Evolutionary conservation across 306 rosid species (phyloP).

Genomic region (Acacia crassicarpa): DNA sequence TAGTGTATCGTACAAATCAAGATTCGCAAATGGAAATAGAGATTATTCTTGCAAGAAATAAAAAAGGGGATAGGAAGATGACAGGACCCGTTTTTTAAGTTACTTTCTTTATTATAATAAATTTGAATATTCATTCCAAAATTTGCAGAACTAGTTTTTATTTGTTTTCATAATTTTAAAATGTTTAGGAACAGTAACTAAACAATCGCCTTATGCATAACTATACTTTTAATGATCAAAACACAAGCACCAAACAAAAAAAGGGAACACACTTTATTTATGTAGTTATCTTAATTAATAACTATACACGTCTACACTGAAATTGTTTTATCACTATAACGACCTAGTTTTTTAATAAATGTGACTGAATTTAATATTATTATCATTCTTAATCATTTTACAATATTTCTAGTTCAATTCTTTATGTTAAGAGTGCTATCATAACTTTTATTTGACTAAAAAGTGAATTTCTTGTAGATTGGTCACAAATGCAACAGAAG

Average conservation of each 20-base stretch:
- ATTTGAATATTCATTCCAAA: too few species aligned
- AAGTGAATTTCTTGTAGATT: background rate
- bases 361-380: background rate
- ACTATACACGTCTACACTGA: background rate
- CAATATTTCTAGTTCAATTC: background rate
- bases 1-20: background rate
- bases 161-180: too few species aligned
- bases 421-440: background rate
- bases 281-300: too few species aligned
- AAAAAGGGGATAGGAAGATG: background rate
- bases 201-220: background rate
- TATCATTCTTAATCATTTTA: background rate
- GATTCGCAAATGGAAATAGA: background rate
- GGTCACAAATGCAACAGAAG: too few species aligned
- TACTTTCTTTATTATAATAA: too few species aligned
- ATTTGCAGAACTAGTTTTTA: background rate
- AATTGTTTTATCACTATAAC: background rate
- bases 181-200: background rate
- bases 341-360: background rate
- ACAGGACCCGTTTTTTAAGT: too few species aligned
- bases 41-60: background rate
- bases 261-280: too few species aligned
- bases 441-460: background rate
- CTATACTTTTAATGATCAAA: too few species aligned
- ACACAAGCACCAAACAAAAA: too few species aligned